A percentile compares a stretch with the other conserved stretches of the same genome.
These are phyloP conservation scores for Aspergillus calidoustus DNA, from an alignment of 2,329 filamentous ascomycete species.

Conservation along the genomic window DNA sequence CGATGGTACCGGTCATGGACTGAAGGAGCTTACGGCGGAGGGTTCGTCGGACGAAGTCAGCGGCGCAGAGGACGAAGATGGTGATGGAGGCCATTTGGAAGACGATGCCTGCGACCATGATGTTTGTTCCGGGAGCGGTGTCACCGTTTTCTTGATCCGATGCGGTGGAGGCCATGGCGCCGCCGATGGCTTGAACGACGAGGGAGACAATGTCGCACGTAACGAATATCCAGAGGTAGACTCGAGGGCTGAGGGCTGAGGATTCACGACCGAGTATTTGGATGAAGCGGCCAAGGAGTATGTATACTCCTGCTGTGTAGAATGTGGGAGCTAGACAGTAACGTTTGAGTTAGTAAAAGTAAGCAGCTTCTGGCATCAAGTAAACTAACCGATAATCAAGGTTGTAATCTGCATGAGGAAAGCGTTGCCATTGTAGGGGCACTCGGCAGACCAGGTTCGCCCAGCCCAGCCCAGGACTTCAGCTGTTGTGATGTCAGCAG, in stretches of 20 bases:
- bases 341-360: neutral
- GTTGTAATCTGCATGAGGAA: conserved; percentile 58
- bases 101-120: conserved; percentile 60
- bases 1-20: conserved; percentile 30
- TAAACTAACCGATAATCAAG: conserved; percentile 40
- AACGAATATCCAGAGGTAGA: conserved; percentile 58
- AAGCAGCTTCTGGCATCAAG: neutral
- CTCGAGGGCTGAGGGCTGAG: conserved; percentile 47
- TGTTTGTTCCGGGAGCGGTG: conserved; percentile 54
- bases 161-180: conserved; percentile 53
- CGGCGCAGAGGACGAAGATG: conserved; percentile 56
- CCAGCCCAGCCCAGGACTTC: conserved; percentile 56
- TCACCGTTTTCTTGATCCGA: conserved; percentile 52
- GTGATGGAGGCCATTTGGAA: conserved; percentile 62
- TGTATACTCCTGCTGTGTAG: conserved; percentile 57
- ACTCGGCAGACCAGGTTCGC: conserved; percentile 54
- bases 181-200: conserved; percentile 60
- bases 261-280: conserved; percentile 48
- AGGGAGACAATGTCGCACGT: conserved; percentile 60
- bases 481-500: conserved; percentile 23
- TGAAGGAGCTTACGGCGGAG: conserved; percentile 31
- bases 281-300: conserved; percentile 56
- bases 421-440: conserved; percentile 54
- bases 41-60: conserved; percentile 51
- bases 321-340: conserved; percentile 49